These are phyloP conservation scores for Thermochaetoides thermophila DNA, from an alignment of 495 filamentous ascomycete species.

Conservation along the genomic window DNA sequence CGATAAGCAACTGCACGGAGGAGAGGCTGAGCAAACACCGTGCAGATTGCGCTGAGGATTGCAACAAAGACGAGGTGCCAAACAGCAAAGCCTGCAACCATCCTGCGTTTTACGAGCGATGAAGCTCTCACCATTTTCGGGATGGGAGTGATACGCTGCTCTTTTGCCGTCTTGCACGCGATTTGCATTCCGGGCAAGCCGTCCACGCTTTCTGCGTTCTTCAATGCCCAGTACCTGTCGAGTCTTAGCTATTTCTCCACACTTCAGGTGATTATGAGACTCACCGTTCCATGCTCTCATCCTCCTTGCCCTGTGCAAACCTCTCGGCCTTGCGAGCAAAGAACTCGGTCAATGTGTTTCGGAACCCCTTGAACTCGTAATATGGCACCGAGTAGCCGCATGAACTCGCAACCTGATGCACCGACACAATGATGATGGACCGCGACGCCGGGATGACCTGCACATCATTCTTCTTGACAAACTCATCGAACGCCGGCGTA, in stretches of 20 bases:
- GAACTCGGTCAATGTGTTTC: conserved; percentile 31
- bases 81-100: conserved; percentile 4
- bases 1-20: too few relatives aligned
- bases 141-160: conserved; percentile 30
- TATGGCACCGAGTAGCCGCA: conserved; percentile 41
- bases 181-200: conserved; percentile 36
- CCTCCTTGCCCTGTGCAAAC: conserved; percentile 26
- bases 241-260: too few relatives aligned
- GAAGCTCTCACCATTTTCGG: conserved; percentile 37
- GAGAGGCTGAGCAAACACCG: too few relatives aligned
- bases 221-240: conserved; percentile 40
- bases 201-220: conserved; percentile 40
- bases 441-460: conserved; percentile 34
- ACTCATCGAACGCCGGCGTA: conserved; percentile 28
- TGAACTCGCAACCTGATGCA: conserved; percentile 46
- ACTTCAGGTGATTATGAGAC: neutral
- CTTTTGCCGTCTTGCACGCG: conserved; percentile 24
- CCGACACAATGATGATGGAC: conserved; percentile 47
- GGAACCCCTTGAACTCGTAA: conserved; percentile 35
- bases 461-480: conserved; percentile 32
- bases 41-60: conserved; percentile 2
- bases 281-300: conserved; percentile 37
- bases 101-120: too few relatives aligned
- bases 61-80: conserved; percentile 8
- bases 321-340: conserved; percentile 30